phyloP scores from a whole-genome alignment of 2,329 filamentous ascomycete genomes.

The Coniochaeta pulveracea region DNA sequence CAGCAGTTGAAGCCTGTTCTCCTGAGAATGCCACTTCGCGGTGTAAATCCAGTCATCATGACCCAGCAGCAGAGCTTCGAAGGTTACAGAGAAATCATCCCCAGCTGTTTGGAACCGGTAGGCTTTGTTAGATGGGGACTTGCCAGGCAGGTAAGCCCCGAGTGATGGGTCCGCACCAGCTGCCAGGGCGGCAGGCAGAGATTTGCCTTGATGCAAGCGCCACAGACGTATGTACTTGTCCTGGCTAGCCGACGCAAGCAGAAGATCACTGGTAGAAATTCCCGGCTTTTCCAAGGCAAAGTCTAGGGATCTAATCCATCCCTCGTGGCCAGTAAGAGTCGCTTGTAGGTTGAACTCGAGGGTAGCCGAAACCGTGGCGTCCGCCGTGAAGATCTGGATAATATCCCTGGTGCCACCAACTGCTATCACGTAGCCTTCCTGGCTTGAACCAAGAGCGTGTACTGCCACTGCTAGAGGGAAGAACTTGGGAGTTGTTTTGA shows the following conservation, averaged over 20 bases:
- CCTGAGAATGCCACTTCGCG: constrained; percentile 54
- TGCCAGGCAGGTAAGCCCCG: constrained; percentile 51
- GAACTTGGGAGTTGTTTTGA: constrained; percentile 64
- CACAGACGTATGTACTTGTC: constrained; percentile 95
- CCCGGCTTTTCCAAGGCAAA: constrained; percentile 55
- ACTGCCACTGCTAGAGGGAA: constrained; percentile 73
- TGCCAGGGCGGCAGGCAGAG: constrained; percentile 45
- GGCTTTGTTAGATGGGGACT: constrained; percentile 79
- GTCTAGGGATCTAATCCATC: constrained; percentile 81
- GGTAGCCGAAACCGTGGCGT: background rate
- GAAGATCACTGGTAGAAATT: constrained; percentile 46
- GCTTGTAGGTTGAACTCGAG: constrained; percentile 58
- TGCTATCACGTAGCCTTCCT: constrained; percentile 55
- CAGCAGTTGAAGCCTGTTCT: constrained; percentile 56
- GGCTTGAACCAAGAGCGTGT: constrained; percentile 39
- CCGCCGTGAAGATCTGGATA: constrained; percentile 61
- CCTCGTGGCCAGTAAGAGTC: constrained; percentile 80
- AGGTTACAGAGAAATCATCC: constrained; percentile 68
- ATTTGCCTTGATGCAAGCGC: constrained; percentile 65
- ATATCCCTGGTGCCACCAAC: constrained; percentile 73
- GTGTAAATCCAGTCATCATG: constrained; percentile 99
- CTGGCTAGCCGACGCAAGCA: constrained; percentile 89
- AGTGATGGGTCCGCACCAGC: constrained; percentile 40
- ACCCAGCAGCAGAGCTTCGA: constrained; percentile 85
- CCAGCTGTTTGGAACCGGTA: constrained; percentile 57